Conservation (phyloP, 345 rosid genomes). For the Ricinus communis region DNA sequence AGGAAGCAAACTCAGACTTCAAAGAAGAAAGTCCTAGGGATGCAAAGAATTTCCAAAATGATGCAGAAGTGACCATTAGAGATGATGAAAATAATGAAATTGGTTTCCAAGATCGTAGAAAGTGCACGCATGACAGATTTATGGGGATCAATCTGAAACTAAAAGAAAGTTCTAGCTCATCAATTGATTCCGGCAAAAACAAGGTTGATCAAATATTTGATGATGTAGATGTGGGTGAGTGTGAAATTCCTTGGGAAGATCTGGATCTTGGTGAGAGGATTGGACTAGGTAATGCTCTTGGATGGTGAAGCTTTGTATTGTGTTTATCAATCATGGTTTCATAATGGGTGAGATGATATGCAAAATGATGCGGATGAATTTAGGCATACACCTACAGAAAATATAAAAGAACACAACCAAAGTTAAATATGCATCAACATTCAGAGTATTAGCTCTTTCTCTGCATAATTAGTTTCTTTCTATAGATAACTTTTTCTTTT, state of each 20-base stretch:
- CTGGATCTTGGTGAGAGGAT: conserved; percentile 93
- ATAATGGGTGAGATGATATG: neutral
- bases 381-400: neutral
- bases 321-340: conserved; percentile 14
- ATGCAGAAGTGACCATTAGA: conserved; percentile 22
- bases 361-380: neutral
- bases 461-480: neutral
- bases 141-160: conserved; percentile 48
- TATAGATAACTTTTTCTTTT: too few relatives aligned
- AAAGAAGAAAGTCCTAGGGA: conserved; percentile 39
- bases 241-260: conserved; percentile 99
- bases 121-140: conserved; percentile 53
- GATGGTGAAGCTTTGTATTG: conserved; percentile 14
- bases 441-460: neutral
- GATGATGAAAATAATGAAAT: conserved; percentile 46
- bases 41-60: conserved; percentile 40
- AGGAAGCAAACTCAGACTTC: conserved; percentile 33
- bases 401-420: neutral
- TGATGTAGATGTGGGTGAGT: conserved; percentile 89
- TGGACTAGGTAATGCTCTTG: conserved; percentile 78
- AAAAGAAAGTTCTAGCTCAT: conserved; percentile 64
- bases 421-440: neutral
- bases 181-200: conserved; percentile 49
- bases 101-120: conserved; percentile 47
- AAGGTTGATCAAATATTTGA: conserved; percentile 69